Base-by-base conservation (phyloP, 192 early-diverging fungal genomes). In the Podila verticillata region DNA sequence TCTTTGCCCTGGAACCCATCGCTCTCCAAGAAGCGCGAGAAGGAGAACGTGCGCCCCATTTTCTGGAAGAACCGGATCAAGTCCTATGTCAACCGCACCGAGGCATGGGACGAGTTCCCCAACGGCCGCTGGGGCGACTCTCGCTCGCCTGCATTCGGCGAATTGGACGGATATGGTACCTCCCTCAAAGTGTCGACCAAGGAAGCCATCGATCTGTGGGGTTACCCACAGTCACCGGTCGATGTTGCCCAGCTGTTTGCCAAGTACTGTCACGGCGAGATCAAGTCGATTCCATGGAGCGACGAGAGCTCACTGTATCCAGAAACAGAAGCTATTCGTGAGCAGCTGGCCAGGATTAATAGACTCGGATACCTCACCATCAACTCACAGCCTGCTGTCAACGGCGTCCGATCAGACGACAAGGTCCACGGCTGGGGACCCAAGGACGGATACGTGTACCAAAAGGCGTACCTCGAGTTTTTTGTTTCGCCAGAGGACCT, bases 31-130 rank as follows among this genome's bases (percentile, higher is more conserved):
- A 94, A 93, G 54, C 90, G 94, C 60, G 89, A 92, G 32, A 93
- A 94, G 74, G 96, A 98, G 85, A 95, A 91, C 59, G 96, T 98
- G 63, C 94, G 97, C 28, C 96, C 97, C 30, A 98, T 98, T 72
- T 98, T 98, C 68, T 98, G 97, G 97, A 91, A 92, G 79, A 98
- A 98, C 88, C 91, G 96, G 34, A 89, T 92, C n/a, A 89, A 91
- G 64, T 93, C 91, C 82, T 98, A 98, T 86, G 93, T 98, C 75
- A 73, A 86, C 32, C 89, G 92, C 28, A 95, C 94, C 19, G 92
- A 92, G 58, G 80, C 88, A 48, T 92, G 90, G 89, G 94, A 97
- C 81, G 93, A 97, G 54, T 98, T 96, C 73, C 97, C 96, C 58
- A 97, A 96, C 66, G 96, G 96, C 29, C 90, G 96, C 30, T 96